A percentile compares a stretch with the other conserved stretches of the same genome.
phyloP scores from a whole-genome alignment of 2,329 filamentous ascomycete species.

The Colletotrichum camelliae region DNA sequence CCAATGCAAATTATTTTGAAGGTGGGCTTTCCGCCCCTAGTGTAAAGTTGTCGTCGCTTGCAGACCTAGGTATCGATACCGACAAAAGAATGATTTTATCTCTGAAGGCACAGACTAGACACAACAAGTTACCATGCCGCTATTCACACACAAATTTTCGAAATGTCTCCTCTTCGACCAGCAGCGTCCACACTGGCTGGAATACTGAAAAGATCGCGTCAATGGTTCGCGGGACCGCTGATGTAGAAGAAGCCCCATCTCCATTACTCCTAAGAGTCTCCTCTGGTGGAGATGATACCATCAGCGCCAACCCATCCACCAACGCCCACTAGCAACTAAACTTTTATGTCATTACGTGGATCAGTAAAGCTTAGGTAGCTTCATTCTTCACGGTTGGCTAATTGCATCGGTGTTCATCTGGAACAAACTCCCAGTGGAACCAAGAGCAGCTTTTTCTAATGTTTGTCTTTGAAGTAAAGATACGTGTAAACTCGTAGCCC shows the following conservation, averaged over 20 bases:
- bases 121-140: too few relatives aligned
- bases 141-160: not conserved
- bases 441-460: too few relatives aligned
- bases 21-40: too few relatives aligned
- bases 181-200: fast-evolving
- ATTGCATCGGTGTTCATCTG: not conserved
- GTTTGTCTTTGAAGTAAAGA: too few relatives aligned
- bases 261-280: not conserved
- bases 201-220: not conserved
- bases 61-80: not conserved
- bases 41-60: too few relatives aligned
- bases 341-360: not conserved
- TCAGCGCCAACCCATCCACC: not conserved
- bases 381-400: not conserved
- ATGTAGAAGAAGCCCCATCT: fast-evolving
- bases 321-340: not conserved
- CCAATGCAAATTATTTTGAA: not conserved
- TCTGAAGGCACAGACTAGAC: not conserved
- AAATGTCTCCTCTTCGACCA: not conserved
- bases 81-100: not conserved
- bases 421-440: not conserved
- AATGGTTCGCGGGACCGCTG: not conserved
- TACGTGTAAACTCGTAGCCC: not conserved
- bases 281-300: not conserved
- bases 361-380: not conserved